These are phyloP conservation scores for Phytophthora nicotianae DNA, from an alignment of 352 stramenopile species.

Conservation along the genomic window DNA sequence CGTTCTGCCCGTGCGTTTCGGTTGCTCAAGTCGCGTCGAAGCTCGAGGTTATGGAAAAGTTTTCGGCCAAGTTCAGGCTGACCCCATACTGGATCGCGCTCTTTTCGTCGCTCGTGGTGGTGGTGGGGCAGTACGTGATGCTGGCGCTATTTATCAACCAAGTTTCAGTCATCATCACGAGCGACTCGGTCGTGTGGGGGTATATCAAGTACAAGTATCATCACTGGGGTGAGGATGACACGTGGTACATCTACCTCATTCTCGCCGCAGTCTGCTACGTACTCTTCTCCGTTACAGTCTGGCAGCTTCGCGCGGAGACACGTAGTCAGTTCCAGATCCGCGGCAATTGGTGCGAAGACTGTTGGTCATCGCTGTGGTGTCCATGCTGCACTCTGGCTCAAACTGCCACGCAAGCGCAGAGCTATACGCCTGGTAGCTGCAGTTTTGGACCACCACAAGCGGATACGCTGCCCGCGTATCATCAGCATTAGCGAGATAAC, in stretches of 20 bases:
- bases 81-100: conserved; percentile 30
- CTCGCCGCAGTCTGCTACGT: conserved; percentile 25
- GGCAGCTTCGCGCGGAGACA: conserved; percentile 21
- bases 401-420: conserved; percentile 54
- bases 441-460: conserved; percentile 46
- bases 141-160: conserved; percentile 33
- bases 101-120: conserved; percentile 18
- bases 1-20: conserved; percentile 43
- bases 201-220: conserved; percentile 42
- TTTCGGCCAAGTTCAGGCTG: conserved; percentile 26
- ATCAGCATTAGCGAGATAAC: conserved; percentile 33
- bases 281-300: conserved; percentile 31
- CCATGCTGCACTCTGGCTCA: conserved; percentile 43
- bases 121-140: conserved; percentile 31
- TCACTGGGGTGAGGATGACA: conserved; percentile 30
- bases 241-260: conserved; percentile 34
- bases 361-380: conserved; percentile 36
- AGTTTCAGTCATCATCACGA: conserved; percentile 25
- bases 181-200: conserved; percentile 28
- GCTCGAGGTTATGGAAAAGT: conserved; percentile 34
- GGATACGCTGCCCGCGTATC: conserved; percentile 44
- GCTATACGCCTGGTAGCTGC: conserved; percentile 53
- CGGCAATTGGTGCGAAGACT: conserved; percentile 32
- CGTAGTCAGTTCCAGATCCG: conserved; percentile 18
- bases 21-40: conserved; percentile 41